These are phyloP conservation scores for Lippia alba DNA, from an alignment of 305 asterid genomes.

Conservation along the genomic window DNA sequence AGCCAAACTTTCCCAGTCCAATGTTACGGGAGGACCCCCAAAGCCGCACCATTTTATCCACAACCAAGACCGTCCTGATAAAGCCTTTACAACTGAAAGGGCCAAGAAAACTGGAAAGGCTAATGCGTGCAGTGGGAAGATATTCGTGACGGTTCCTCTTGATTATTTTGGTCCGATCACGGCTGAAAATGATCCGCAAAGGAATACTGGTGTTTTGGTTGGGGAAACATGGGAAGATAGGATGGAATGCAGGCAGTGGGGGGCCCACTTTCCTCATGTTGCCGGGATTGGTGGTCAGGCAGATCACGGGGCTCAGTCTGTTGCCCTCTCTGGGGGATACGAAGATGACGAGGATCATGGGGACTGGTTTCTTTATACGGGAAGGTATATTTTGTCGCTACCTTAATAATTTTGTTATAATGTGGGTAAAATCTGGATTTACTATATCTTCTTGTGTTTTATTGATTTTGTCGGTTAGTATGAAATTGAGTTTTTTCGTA, in stretches of 20 bases:
- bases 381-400: slow-evolving; percentile 61
- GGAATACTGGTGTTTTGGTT: slow-evolving; percentile 75
- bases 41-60: slow-evolving; percentile 61
- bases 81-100: slow-evolving; percentile 84
- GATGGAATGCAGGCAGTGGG: slow-evolving; percentile 97
- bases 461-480: slow-evolving; percentile 10
- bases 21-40: slow-evolving; percentile 53
- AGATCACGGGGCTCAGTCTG: slow-evolving; percentile 84
- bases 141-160: slow-evolving; percentile 79
- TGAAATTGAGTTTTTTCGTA: not conserved
- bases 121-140: slow-evolving; percentile 92
- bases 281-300: slow-evolving; percentile 90
- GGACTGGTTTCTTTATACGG: slow-evolving; percentile 96
- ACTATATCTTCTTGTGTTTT: not conserved
- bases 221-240: slow-evolving; percentile 93
- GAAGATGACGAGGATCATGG: slow-evolving; percentile 95
- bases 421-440: slow-evolving; percentile 6
- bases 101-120: slow-evolving; percentile 89
- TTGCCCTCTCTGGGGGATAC: slow-evolving; percentile 92
- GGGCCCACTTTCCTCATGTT: slow-evolving; percentile 89
- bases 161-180: slow-evolving; percentile 91
- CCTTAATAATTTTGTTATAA: slow-evolving; percentile 1
- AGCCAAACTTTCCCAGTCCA: slow-evolving; percentile 60
- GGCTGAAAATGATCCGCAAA: slow-evolving; percentile 72
- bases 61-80: slow-evolving; percentile 87